phyloP scores from a whole-genome alignment of 2,329 filamentous ascomycete species.

The Fusarium camptoceras region DNA sequence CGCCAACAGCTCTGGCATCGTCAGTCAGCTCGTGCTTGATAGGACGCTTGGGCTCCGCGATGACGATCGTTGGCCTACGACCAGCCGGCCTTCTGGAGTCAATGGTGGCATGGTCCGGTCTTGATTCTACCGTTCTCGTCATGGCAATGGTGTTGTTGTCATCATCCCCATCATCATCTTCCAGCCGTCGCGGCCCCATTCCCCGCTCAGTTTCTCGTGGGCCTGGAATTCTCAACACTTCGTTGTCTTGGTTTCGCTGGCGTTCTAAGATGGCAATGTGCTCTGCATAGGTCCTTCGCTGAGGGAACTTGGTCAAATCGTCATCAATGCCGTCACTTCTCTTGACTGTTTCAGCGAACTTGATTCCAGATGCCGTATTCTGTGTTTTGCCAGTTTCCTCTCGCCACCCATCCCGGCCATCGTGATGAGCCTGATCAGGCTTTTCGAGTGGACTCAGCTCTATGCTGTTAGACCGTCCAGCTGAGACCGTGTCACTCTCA shows the following conservation, averaged over 20 bases:
- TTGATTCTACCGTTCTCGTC: slow-evolving; percentile 46
- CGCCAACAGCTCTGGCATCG: slow-evolving; percentile 56
- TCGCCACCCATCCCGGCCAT: slow-evolving; percentile 16
- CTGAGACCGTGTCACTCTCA: slow-evolving; percentile 55
- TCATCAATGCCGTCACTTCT: slow-evolving; percentile 67
- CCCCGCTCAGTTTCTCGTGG: slow-evolving; percentile 91
- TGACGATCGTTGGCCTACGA: slow-evolving; percentile 70
- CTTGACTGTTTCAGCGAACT: slow-evolving; percentile 75
- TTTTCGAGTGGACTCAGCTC: slow-evolving; percentile 41
- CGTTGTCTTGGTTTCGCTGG: slow-evolving; percentile 80
- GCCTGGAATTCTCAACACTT: slow-evolving; percentile 87
- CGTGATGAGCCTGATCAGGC: slow-evolving; percentile 29
- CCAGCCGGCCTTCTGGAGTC: slow-evolving; percentile 47
- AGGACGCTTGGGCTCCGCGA: slow-evolving; percentile 69
- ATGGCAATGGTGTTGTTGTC: slow-evolving; percentile 50
- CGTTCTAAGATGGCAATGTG: slow-evolving; percentile 90
- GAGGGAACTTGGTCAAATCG: slow-evolving; percentile 58
- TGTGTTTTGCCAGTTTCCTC: slow-evolving; percentile 22
- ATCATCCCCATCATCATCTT: slow-evolving; percentile 54
- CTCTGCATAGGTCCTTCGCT: slow-evolving; percentile 70
- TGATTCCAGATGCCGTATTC: slow-evolving; percentile 60
- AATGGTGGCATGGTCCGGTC: slow-evolving; percentile 35
- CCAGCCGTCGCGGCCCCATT: slow-evolving; percentile 71
- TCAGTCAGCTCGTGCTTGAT: slow-evolving; percentile 55
- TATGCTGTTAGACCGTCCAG: slow-evolving; percentile 44